Evolutionary conservation across 257 asterid genomes (phyloP), one percentile per base, ranked within the genome.

Genomic region (Ocimum tenuiflorum): DNA sequence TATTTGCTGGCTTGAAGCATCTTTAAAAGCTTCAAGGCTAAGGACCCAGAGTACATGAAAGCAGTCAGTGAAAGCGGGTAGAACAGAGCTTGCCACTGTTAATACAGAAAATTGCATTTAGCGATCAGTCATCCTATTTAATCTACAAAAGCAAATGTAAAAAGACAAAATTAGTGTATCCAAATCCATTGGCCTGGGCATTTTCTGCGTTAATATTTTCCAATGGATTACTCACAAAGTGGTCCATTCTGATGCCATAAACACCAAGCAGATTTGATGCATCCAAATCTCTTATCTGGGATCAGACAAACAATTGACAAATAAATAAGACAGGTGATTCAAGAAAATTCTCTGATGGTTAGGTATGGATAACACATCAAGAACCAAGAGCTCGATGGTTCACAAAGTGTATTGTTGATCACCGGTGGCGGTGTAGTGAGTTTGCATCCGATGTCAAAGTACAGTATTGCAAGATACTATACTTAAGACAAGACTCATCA

Each of bases 41-140:
- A 78, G 64, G 99, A 84, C 23, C 96, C 97, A 39, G 81, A 42
- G 77, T 94, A 94, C 91, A 90, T 83, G 79, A 85, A 73, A 72
- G 99, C 83, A 68, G 97, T 90, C 82, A 94, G 81, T 19, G 76
- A 69, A 64, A 90, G 81, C 27, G 99, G 91, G 81, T 79, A 69
- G 72, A 80, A 77, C 84, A 86, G 59, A 70, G 97, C 87, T 84
- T 85, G 96, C 96, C 88, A 94, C 99, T 94, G 99, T 88, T 78
- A 87, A 87, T 41, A 85, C 77, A 88, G 60, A 88, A 86, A 84
- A 81, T 75, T 69, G 88, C 79, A 91, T 77, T 83, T 77, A 88
- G 84, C 85, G 73, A 78, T 81, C 83, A 78, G 83, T 80, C 79
- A 81, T 77, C 89, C 82, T 77, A 86, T 72, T 63, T 75, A 72